Evolutionary conservation across 2,329 filamentous ascomycete genomes (phyloP), one percentile per base, ranked within the genome.

Genomic region (Akanthomyces muscarius): DNA sequence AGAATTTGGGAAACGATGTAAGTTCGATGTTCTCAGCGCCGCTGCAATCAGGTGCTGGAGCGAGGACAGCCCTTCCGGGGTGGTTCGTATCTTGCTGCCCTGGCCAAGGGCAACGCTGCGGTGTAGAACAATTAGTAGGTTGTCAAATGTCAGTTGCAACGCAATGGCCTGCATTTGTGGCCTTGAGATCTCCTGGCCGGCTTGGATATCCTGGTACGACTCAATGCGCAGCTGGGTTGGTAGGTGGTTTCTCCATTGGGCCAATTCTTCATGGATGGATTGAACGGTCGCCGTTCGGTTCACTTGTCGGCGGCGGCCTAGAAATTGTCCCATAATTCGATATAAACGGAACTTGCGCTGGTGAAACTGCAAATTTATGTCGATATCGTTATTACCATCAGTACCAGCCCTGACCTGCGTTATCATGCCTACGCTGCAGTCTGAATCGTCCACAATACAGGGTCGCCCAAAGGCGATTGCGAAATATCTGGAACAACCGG

Each of bases 391-490:
- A 8, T 25, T n/a, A n/a, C 45, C 21, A 5, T 23, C 28, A 8
- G 55, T 6, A 6, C 1, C 25, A 18, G 55, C 14, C 18, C 21
- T 11, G 3, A 38, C n/a, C 14, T 52, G 21, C 4, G 62, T 50
- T 13, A 64, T 45, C 52, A 64, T 64, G 41, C 57, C 45, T 8
- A 64, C 57, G 21, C 25, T 50, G 50, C 62, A 64, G 28, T 64
- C 62, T 7, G 52, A 50, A 28, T 64, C 62, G 33, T 64, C 52
- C 21, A 64, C 59, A 23, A 59, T 61, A 33, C 62, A 64, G 7
- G 62, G 62, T 1, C 62, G 50, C 16, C 62, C 62, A 52, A 64
- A 64, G 5, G 62, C 57, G 52, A 64, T 41, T 25, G 62, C 62
- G 10, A 44, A 45, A 25, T 64, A 64, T 23, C 62, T 64, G 21